Percentiles rank a stretch among this genome's conserved stretches.
Evolutionary conservation across 2,329 filamentous ascomycete species (phyloP).

Genomic region (Colletotrichum sp.): DNA sequence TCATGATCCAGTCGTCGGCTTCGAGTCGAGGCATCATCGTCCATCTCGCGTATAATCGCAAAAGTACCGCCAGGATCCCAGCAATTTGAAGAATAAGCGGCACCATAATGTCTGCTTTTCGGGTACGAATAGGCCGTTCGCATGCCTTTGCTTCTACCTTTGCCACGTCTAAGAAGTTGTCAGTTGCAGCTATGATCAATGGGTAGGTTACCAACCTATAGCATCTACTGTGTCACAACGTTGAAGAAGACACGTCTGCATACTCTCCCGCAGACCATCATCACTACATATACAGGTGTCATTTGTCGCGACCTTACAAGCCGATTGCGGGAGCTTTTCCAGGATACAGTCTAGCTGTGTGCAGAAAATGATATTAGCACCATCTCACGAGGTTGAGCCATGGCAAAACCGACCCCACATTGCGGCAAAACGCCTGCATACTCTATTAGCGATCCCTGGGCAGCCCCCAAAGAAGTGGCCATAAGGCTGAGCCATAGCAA

Average conservation of each 20-base stretch:
- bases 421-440: constrained; percentile 19
- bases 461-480: constrained; percentile 7
- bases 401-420: constrained; percentile 22
- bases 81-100: constrained; percentile 38
- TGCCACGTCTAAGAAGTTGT: constrained; percentile 29
- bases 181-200: neutral
- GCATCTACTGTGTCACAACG: constrained; percentile 29
- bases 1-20: constrained; percentile 44
- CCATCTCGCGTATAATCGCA: constrained; percentile 42
- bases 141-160: constrained; percentile 37
- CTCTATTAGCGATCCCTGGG: constrained; percentile 12
- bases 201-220: constrained; percentile 24
- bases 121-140: constrained; percentile 30
- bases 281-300: constrained; percentile 33
- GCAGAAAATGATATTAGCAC: neutral
- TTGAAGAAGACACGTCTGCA: constrained; percentile 26
- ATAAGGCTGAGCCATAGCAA: neutral
- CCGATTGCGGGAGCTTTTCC: constrained; percentile 25
- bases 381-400: neutral
- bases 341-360: constrained; percentile 27
- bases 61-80: constrained; percentile 35
- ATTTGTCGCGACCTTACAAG: constrained; percentile 26
- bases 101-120: constrained; percentile 33
- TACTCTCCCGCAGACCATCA: constrained; percentile 12
- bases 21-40: constrained; percentile 32